Conservation (phyloP, 2,329 filamentous ascomycete genomes). For the Cladosporium sp. region DNA sequence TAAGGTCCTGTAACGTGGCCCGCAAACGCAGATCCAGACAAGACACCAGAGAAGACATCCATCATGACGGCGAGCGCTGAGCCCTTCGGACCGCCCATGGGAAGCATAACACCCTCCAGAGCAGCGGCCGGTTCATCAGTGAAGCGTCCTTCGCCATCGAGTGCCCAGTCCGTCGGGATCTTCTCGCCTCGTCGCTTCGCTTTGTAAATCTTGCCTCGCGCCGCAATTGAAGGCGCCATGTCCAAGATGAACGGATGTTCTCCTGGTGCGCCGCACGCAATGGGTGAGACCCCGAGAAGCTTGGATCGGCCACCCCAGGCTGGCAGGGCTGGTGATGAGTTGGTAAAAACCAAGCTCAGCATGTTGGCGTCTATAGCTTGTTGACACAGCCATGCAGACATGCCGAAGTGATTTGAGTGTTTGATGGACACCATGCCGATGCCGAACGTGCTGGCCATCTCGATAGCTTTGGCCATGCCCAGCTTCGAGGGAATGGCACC, state of each 20-base stretch:
- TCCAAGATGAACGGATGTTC: conserved; percentile 71
- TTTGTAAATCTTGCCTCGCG: conserved; percentile 73
- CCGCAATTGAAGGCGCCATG: conserved; percentile 71
- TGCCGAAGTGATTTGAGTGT: conserved; percentile 81
- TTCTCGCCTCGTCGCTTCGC: conserved; percentile 66
- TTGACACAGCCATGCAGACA: conserved; percentile 79
- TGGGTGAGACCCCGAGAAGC: conserved; percentile 72
- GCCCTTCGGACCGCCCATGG: conserved; percentile 83
- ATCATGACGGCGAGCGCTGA: conserved; percentile 74
- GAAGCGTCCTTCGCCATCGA: conserved; percentile 65
- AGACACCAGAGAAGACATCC: conserved; percentile 81
- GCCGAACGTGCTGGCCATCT: conserved; percentile 64
- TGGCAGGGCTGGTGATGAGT: conserved; percentile 68
- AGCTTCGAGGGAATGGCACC: conserved; percentile 70
- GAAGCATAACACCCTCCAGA: conserved; percentile 77
- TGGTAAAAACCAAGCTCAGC: conserved; percentile 65
- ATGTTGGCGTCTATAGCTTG: conserved; percentile 70
- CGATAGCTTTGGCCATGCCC: conserved; percentile 68
- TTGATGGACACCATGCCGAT: conserved; percentile 77
- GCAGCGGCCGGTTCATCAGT: conserved; percentile 65
- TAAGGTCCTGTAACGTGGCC: conserved; percentile 77
- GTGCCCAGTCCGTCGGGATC: conserved; percentile 73
- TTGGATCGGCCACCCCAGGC: conserved; percentile 69
- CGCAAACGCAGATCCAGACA: conserved; percentile 77
- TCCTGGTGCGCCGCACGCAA: conserved; percentile 74